Conservation (phyloP, 2,329 filamentous ascomycete genomes). For the Gnomoniopsis sp. region DNA sequence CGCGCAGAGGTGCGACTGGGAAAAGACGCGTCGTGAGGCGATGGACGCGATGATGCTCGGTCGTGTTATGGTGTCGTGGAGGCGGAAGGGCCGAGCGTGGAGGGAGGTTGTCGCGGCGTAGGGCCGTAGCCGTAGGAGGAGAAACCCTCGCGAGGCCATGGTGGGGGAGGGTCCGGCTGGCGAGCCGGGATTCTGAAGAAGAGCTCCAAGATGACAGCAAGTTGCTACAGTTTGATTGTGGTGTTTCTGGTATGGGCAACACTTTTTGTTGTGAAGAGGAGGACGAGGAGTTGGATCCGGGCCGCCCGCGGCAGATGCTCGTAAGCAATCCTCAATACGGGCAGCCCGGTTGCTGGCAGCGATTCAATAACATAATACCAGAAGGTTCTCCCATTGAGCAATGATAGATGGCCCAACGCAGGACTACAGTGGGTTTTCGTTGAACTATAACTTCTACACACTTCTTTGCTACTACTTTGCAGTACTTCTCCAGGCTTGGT, state of each 20-base stretch:
- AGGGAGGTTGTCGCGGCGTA: not conserved
- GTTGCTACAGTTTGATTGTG: no score
- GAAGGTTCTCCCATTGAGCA: no score
- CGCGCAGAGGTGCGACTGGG: conserved; percentile 9
- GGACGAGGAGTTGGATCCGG: not conserved
- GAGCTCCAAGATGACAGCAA: not conserved
- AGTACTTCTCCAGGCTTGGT: no score
- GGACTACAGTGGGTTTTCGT: not conserved
- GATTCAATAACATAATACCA: not conserved
- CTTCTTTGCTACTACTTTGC: no score
- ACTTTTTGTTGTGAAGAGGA: not conserved
- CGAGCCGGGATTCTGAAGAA: not conserved
- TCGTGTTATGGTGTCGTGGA: not conserved
- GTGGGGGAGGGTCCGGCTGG: not conserved
- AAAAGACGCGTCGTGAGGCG: conserved; percentile 17
- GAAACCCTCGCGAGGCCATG: conserved; percentile 12
- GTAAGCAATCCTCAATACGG: no score
- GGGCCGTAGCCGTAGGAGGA: not conserved
- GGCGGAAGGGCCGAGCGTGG: not conserved
- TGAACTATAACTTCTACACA: no score
- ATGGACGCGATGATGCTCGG: not conserved
- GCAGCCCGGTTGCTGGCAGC: not conserved
- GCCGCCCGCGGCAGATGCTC: no score
- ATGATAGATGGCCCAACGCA: not conserved
- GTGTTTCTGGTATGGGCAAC: not conserved